A percentile compares a stretch with the other conserved stretches of the same genome.
phyloP scores from a whole-genome alignment of 1,139 yeast genomes.

The Geotrichum carabidarum region DNA sequence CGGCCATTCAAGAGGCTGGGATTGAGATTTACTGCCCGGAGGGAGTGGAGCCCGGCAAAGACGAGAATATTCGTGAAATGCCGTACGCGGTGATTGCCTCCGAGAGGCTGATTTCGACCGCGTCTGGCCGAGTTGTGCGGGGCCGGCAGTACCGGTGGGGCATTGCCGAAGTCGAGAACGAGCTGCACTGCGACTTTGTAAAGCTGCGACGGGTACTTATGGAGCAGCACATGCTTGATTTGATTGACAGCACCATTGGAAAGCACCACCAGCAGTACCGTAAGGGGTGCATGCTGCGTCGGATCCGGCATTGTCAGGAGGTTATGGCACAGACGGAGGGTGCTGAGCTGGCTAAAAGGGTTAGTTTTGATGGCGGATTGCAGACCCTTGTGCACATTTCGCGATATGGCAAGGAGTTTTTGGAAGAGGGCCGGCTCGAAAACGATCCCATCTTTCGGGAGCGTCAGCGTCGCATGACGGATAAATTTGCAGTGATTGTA shows the following conservation, averaged over 20 bases:
- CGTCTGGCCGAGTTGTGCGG: slow-evolving; percentile 44
- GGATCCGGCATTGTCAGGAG: slow-evolving; percentile 54
- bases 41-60: slow-evolving; percentile 35
- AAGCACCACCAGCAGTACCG: slow-evolving; percentile 78
- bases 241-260: slow-evolving; percentile 74
- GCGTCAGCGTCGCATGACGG: slow-evolving; percentile 45
- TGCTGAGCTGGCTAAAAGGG: slow-evolving; percentile 21
- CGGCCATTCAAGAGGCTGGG: slow-evolving; percentile 44
- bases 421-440: slow-evolving; percentile 42
- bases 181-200: slow-evolving; percentile 59
- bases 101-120: slow-evolving; percentile 26
- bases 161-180: slow-evolving; percentile 61
- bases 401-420: slow-evolving; percentile 37
- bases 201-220: slow-evolving; percentile 54
- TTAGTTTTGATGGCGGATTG: slow-evolving; percentile 32
- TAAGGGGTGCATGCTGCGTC: slow-evolving; percentile 59
- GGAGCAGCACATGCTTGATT: slow-evolving; percentile 66
- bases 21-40: slow-evolving; percentile 58
- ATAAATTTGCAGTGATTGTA: slow-evolving; percentile 47
- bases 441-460: slow-evolving; percentile 49
- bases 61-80: slow-evolving; percentile 29
- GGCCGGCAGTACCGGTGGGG: slow-evolving; percentile 78
- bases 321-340: slow-evolving; percentile 41
- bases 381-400: slow-evolving; percentile 41
- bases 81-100: slow-evolving; percentile 66